phyloP scores from a whole-genome alignment of 768 basidiomycete species.

The Lentinula detonsa region DNA sequence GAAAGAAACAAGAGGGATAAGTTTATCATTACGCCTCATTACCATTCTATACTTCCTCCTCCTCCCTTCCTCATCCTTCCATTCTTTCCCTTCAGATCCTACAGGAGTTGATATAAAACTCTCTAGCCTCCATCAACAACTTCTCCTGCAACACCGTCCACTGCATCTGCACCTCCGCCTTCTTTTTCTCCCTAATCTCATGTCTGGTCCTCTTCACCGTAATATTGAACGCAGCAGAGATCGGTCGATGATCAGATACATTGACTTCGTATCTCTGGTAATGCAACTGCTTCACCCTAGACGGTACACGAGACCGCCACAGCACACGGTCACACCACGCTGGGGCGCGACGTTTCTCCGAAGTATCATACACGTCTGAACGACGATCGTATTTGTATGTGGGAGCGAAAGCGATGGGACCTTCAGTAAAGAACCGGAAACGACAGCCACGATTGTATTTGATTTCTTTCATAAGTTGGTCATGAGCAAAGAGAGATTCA shows the following conservation, averaged over 20 bases:
- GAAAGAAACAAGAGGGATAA: neutral
- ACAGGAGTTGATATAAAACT: slow-evolving; percentile 29
- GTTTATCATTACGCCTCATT: neutral
- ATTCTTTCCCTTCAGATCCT: neutral
- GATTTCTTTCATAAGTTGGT: slow-evolving; percentile 90
- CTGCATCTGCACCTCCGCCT: slow-evolving; percentile 44
- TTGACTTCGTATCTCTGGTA: slow-evolving; percentile 84
- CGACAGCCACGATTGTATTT: slow-evolving; percentile 84
- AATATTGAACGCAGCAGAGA: slow-evolving; percentile 73
- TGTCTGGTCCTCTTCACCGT: slow-evolving; percentile 67
- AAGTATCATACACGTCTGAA: slow-evolving; percentile 77
- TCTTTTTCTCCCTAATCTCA: slow-evolving; percentile 51
- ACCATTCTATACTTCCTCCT: neutral
- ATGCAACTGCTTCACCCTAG: slow-evolving; percentile 57
- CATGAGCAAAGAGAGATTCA: slow-evolving; percentile 59
- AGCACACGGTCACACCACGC: slow-evolving; percentile 97
- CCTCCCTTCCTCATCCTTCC: neutral
- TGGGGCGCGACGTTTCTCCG: slow-evolving; percentile 82
- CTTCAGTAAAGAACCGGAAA: slow-evolving; percentile 77
- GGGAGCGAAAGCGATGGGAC: slow-evolving; percentile 75
- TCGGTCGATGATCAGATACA: slow-evolving; percentile 86
- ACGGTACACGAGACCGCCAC: slow-evolving; percentile 56
- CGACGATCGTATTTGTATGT: slow-evolving; percentile 94
- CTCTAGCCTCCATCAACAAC: slow-evolving; percentile 29
- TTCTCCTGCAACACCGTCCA: slow-evolving; percentile 47